A percentile compares a stretch with the other conserved stretches of the same genome.
These are phyloP conservation scores for Leptodermis oblonga DNA, from an alignment of 257 asterid genomes.

Conservation along the genomic window DNA sequence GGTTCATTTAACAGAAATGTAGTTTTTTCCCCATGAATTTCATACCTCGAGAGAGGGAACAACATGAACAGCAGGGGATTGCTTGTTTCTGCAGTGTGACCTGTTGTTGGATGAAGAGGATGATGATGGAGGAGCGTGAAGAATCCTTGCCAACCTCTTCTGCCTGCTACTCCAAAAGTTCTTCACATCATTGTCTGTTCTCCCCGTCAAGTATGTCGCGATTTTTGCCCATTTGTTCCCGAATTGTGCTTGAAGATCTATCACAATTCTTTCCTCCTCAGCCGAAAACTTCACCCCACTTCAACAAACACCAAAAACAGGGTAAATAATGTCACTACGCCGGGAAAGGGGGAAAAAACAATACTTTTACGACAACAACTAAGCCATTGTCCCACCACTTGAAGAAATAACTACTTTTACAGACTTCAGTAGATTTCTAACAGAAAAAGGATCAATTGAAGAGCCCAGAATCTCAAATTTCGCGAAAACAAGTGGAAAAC, in stretches of 20 bases:
- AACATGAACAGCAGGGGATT: constrained; percentile 14
- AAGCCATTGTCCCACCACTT: neutral
- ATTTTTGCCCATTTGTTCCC: constrained; percentile 94
- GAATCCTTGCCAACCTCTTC: constrained; percentile 63
- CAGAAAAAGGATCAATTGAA: neutral
- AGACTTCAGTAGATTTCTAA: neutral
- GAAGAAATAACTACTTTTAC: too few relatives aligned
- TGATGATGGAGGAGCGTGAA: constrained; percentile 27
- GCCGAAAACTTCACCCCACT: constrained; percentile 87
- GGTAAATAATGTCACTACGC: neutral
- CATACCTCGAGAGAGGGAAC: constrained; percentile 38
- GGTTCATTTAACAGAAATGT: neutral
- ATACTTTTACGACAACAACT: neutral
- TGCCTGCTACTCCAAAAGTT: constrained; percentile 88
- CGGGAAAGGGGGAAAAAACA: too few relatives aligned
- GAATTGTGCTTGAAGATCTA: constrained; percentile 67
- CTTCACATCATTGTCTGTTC: constrained; percentile 91
- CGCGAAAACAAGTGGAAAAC: neutral
- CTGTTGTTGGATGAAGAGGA: constrained; percentile 36
- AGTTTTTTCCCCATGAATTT: neutral
- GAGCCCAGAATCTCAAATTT: neutral
- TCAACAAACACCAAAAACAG: neutral
- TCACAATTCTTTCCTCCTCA: constrained; percentile 70
- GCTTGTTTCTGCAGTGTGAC: constrained; percentile 33
- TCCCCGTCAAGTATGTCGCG: constrained; percentile 65